These are phyloP conservation scores for Clavaria fumosa DNA, from an alignment of 768 basidiomycete genomes.

Conservation along the genomic window DNA sequence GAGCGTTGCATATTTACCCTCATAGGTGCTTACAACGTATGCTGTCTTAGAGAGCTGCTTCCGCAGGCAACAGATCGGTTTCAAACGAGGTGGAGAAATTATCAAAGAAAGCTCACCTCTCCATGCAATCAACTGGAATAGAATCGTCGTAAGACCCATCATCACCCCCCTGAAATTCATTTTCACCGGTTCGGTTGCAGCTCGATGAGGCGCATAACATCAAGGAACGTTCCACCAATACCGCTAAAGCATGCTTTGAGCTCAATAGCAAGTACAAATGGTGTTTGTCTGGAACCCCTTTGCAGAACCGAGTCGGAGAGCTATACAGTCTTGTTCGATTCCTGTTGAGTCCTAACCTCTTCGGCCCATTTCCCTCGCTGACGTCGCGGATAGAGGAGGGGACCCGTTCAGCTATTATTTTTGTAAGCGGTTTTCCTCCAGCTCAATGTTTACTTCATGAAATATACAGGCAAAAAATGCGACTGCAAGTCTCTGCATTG, in stretches of 20 bases:
- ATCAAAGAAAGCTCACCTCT: constrained; percentile 81
- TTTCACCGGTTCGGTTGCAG: constrained; percentile 20
- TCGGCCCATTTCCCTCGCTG: too few relatives aligned
- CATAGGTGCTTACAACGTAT: constrained; percentile 69
- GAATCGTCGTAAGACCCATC: constrained; percentile 45
- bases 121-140: constrained; percentile 74
- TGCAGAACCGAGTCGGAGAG: constrained; percentile 91
- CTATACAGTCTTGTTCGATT: constrained; percentile 90
- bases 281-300: constrained; percentile 93
- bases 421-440: constrained; percentile 32
- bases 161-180: neutral
- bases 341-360: too few relatives aligned
- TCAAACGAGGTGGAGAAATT: constrained; percentile 70
- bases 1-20: constrained; percentile 4
- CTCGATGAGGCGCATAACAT: constrained; percentile 97
- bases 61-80: constrained; percentile 85
- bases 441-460: constrained; percentile 2
- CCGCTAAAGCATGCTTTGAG: constrained; percentile 93
- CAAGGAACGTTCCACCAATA: constrained; percentile 89
- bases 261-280: constrained; percentile 68
- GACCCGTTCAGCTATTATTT: constrained; percentile 89
- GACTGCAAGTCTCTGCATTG: constrained; percentile 93
- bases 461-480: constrained; percentile 60
- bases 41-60: constrained; percentile 82
- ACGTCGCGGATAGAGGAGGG: too few relatives aligned